Evolutionary conservation across 2,329 filamentous ascomycete species (phyloP).

Genomic region (Scytalidium sp.): DNA sequence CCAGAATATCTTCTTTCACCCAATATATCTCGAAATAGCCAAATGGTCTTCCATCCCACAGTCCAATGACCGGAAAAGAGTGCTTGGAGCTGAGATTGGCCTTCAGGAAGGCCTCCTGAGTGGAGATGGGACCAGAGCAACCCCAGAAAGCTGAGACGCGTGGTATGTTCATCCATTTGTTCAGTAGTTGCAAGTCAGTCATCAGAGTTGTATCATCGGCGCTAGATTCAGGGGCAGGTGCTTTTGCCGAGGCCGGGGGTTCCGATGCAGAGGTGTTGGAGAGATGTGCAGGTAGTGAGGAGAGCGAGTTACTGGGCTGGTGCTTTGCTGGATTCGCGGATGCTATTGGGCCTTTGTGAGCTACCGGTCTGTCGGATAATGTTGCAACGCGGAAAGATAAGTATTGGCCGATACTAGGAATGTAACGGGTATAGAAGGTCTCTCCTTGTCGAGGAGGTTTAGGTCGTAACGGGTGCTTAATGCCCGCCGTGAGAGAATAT

Average conservation of each 20-base stretch:
- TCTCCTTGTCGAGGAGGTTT: constrained; percentile 90
- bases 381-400: constrained; percentile 86
- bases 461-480: constrained; percentile 81
- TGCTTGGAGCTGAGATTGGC: constrained; percentile 64
- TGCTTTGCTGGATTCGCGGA: constrained; percentile 20
- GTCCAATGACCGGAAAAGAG: constrained; percentile 86
- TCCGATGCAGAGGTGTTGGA: constrained; percentile 32
- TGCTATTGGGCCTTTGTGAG: constrained; percentile 57
- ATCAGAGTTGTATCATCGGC: constrained; percentile 22
- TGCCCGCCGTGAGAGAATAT: constrained; percentile 73
- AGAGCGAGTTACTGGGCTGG: constrained; percentile 22
- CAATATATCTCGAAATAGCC: constrained; percentile 98
- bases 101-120: constrained; percentile 67
- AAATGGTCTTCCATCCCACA: constrained; percentile 94
- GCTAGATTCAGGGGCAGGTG: constrained; percentile 45
- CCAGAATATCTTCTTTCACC: constrained; percentile 88
- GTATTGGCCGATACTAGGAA: constrained; percentile 79
- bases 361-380: constrained; percentile 58
- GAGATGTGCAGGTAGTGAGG: constrained; percentile 26
- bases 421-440: constrained; percentile 83
- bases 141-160: constrained; percentile 88
- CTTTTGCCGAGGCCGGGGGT: constrained; percentile 31
- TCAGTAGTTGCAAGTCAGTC: constrained; percentile 66
- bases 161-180: constrained; percentile 85
- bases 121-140: constrained; percentile 49